These are phyloP conservation scores for Lasiosphaeria ovina DNA, from an alignment of 495 filamentous ascomycete species.

Conservation along the genomic window DNA sequence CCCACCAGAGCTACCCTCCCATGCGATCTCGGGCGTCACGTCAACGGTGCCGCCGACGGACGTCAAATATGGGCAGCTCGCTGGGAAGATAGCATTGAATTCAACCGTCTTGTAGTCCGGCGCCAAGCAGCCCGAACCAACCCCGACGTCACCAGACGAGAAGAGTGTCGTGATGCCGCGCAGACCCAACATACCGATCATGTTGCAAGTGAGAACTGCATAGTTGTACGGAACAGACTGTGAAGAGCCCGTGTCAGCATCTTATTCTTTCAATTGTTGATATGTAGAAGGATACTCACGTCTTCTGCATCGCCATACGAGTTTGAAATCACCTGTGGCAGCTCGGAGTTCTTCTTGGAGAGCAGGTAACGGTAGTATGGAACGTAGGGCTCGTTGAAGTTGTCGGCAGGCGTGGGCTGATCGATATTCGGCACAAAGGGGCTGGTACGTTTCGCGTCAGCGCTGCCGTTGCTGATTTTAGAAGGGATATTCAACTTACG, in stretches of 20 bases:
- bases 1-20: constrained; percentile 61
- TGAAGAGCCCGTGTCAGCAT: neutral
- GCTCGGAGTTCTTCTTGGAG: constrained; percentile 34
- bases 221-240: constrained; percentile 63
- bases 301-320: constrained; percentile 75
- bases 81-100: constrained; percentile 71
- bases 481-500: constrained; percentile 11
- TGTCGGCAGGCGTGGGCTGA: constrained; percentile 48
- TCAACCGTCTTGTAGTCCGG: constrained; percentile 63
- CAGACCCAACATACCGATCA: constrained; percentile 64
- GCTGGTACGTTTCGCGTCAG: constrained; percentile 37
- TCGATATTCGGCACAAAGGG: constrained; percentile 62
- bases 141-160: constrained; percentile 67
- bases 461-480: neutral
- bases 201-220: constrained; percentile 61
- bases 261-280: neutral
- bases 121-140: constrained; percentile 62
- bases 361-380: constrained; percentile 58
- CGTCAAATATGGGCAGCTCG: constrained; percentile 70
- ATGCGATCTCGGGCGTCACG: constrained; percentile 57
- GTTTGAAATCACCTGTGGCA: constrained; percentile 70
- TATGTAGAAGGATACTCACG: neutral
- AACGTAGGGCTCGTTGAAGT: constrained; percentile 74
- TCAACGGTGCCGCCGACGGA: constrained; percentile 65
- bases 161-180: constrained; percentile 71